Evolutionary conservation across 164 flowering plant genomes (phyloP).

Genomic region (Cinnamomum chago): DNA sequence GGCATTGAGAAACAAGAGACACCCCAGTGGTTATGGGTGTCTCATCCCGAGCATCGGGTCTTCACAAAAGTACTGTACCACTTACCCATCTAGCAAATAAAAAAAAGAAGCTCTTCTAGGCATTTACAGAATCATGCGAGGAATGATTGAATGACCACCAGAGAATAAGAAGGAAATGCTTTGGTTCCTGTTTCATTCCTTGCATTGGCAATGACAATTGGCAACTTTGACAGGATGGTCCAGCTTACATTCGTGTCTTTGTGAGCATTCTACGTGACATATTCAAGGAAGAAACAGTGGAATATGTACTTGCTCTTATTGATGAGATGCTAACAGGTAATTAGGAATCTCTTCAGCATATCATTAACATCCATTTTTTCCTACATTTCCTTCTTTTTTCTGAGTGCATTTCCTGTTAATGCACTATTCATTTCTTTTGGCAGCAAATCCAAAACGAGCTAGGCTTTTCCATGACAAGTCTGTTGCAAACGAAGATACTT

Average conservation of each 20-base stretch:
- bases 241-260: constrained; percentile 80
- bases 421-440: constrained; percentile 13
- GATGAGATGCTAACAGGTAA: constrained; percentile 98
- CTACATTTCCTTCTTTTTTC: neutral
- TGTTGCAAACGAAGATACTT: constrained; percentile 73
- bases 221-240: constrained; percentile 74
- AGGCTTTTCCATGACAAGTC: constrained; percentile 83
- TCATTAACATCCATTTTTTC: neutral
- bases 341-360: neutral
- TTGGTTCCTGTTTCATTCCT: neutral
- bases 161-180: too few species aligned
- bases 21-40: too few species aligned
- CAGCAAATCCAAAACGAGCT: constrained; percentile 90
- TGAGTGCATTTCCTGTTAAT: constrained; percentile 4
- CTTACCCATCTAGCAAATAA: too few species aligned
- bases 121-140: too few species aligned
- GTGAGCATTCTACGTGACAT: constrained; percentile 82
- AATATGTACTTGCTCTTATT: constrained; percentile 84
- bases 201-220: constrained; percentile 8
- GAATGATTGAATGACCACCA: too few species aligned
- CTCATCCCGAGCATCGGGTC: too few species aligned
- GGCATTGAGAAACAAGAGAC: too few species aligned
- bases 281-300: constrained; percentile 87
- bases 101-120: too few species aligned
- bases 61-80: too few species aligned